A percentile compares a stretch with the other conserved stretches of the same genome.
Conservation (phyloP, 2,329 filamentous ascomycete species). For the Colletotrichum cereale region DNA sequence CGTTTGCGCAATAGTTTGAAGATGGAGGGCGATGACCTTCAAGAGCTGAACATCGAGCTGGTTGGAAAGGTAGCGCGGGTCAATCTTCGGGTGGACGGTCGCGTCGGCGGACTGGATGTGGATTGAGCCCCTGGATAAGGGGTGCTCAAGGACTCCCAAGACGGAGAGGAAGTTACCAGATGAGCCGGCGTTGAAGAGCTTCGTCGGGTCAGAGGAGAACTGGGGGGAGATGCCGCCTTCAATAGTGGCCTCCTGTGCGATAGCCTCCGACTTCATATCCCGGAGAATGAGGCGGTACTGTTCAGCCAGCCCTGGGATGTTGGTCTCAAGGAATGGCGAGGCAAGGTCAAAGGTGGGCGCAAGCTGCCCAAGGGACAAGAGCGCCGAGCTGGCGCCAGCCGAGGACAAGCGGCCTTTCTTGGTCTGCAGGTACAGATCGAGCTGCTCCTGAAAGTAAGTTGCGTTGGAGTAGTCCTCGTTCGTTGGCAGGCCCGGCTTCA, state of each 20-base stretch:
- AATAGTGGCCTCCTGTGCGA: conserved; percentile 29
- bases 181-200: conserved; percentile 27
- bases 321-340: neutral
- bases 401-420: conserved; percentile 33
- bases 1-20: conserved; percentile 24
- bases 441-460: conserved; percentile 35
- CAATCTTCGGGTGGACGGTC: conserved; percentile 13
- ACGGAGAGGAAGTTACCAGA: conserved; percentile 29
- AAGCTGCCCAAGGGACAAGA: conserved; percentile 31
- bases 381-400: conserved; percentile 30
- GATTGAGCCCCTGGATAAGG: conserved; percentile 30
- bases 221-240: conserved; percentile 37
- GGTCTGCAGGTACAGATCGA: conserved; percentile 32
- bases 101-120: conserved; percentile 32
- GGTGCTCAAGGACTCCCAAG: conserved; percentile 36
- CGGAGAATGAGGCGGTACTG: conserved; percentile 29
- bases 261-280: conserved; percentile 16
- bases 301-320: neutral
- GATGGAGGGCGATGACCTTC: conserved; percentile 23
- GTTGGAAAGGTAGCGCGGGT: conserved; percentile 36
- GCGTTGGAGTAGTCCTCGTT: conserved; percentile 34
- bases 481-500: conserved; percentile 26
- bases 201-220: conserved; percentile 32
- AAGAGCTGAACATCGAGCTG: conserved; percentile 30
- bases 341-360: neutral